Conservation (phyloP, 805 yeast genomes). For the Komagataella kurtzmanii region DNA sequence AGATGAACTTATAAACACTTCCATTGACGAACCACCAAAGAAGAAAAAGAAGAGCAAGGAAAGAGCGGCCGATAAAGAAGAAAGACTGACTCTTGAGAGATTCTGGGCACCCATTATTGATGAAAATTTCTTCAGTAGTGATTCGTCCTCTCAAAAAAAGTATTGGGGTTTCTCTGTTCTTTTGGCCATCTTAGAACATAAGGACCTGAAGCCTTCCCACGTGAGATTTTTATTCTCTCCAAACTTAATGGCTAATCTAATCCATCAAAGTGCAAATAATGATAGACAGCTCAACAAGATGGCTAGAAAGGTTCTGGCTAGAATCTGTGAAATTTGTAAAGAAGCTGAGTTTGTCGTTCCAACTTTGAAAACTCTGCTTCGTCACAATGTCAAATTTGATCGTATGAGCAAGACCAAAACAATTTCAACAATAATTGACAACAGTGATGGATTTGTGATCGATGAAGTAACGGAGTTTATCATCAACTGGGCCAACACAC, state of each 20-base stretch:
- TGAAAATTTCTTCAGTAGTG: conserved; percentile 62
- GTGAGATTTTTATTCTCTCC: conserved; percentile 31
- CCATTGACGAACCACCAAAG: conserved; percentile 7
- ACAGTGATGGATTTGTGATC: conserved; percentile 8
- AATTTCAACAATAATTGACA: conserved; percentile 26
- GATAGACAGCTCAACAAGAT: conserved; percentile 56
- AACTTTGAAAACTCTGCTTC: conserved; percentile 17
- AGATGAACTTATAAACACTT: conserved; percentile 20
- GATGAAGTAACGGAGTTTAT: conserved; percentile 7
- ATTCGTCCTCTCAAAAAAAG: conserved; percentile 77
- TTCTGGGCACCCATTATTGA: conserved; percentile 78
- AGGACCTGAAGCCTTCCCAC: conserved; percentile 6
- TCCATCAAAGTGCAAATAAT: conserved; percentile 60
- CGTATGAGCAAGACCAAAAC: conserved; percentile 62
- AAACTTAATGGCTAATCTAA: conserved; percentile 58
- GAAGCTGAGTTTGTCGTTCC: conserved; percentile 21
- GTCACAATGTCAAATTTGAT: conserved; percentile 58
- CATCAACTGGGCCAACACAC: conserved; percentile 3
- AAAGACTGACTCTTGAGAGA: conserved; percentile 30
- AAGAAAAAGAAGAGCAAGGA: conserved; percentile 10
- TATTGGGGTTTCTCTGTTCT: conserved; percentile 77
- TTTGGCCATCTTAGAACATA: conserved; percentile 25
- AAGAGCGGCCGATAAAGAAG: conserved; percentile 3
- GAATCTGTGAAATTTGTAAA: conserved; percentile 24
- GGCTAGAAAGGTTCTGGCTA: conserved; percentile 36